Evolutionary conservation across 2,329 filamentous ascomycete species (phyloP).

Genomic region (Alternaria infectoria): DNA sequence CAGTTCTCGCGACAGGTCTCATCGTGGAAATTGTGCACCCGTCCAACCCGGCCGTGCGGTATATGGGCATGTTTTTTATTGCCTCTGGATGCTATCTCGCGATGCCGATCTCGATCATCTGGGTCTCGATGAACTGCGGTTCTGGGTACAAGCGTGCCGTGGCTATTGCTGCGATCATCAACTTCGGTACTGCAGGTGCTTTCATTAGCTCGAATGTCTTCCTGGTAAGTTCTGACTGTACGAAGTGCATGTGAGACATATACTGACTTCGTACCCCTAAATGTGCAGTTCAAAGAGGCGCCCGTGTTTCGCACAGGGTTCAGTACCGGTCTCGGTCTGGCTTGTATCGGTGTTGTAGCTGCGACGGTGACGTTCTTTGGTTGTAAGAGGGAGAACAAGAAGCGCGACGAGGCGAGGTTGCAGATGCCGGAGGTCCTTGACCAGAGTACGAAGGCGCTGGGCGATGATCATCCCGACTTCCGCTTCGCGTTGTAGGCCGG

Average conservation of each 20-base stretch:
- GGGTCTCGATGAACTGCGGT: constrained; percentile 61
- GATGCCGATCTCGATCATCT: constrained; percentile 62
- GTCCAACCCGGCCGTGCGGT: constrained; percentile 49
- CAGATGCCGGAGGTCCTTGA: constrained; percentile 40
- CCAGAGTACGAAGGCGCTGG: constrained; percentile 47
- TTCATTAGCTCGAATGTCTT: constrained; percentile 57
- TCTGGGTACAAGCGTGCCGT: constrained; percentile 36
- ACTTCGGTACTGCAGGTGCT: constrained; percentile 61
- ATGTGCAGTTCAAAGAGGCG: constrained; percentile 32
- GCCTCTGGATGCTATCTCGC: constrained; percentile 62
- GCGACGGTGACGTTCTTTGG: constrained; percentile 51
- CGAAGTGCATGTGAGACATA: too few relatives aligned
- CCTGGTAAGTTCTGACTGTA: too few relatives aligned
- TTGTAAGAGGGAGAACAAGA: constrained; percentile 57
- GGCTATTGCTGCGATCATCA: constrained; percentile 29
- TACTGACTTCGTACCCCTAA: too few relatives aligned
- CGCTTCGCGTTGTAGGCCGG: constrained; percentile 45
- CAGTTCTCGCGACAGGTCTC: constrained; percentile 56
- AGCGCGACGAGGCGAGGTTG: constrained; percentile 51
- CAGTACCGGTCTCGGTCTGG: constrained; percentile 36
- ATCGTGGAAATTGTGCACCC: constrained; percentile 56
- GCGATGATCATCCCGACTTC: constrained; percentile 61
- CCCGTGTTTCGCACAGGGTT: constrained; percentile 37
- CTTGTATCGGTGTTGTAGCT: constrained; percentile 45
- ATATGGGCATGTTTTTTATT: constrained; percentile 62